These are phyloP conservation scores for Blastocystis sp. DNA, from an alignment of 352 stramenopile genomes.

Conservation along the genomic window DNA sequence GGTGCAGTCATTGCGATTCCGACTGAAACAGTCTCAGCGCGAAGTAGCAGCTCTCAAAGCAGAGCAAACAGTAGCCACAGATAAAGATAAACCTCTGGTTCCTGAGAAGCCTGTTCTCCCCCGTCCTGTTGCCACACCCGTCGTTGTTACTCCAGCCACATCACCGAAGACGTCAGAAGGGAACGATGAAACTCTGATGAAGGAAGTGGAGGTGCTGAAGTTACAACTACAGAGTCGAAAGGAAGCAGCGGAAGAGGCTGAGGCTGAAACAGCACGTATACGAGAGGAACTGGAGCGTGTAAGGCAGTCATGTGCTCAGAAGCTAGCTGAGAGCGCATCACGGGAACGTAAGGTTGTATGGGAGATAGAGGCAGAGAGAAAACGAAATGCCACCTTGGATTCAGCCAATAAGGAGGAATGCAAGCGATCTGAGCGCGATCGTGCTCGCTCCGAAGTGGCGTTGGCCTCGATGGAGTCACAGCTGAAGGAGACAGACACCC, in stretches of 20 bases:
- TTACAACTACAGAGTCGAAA: neutral
- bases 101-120: neutral
- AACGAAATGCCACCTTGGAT: neutral
- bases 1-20: neutral
- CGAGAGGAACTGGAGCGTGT: neutral
- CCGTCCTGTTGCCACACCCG: neutral
- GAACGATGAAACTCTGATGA: neutral
- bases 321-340: neutral
- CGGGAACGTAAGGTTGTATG: neutral
- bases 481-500: neutral
- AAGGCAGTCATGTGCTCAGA: neutral
- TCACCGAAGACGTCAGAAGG: neutral
- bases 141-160: neutral
- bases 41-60: neutral
- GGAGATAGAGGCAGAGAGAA: neutral
- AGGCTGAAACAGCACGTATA: neutral
- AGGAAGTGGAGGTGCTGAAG: constrained; percentile 23
- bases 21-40: constrained; percentile 5
- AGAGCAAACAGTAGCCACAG: neutral
- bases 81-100: neutral
- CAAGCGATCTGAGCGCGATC: neutral
- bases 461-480: neutral
- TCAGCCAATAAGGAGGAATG: neutral
- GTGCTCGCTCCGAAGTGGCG: neutral
- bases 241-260: neutral